phyloP scores from a whole-genome alignment of 2,329 filamentous ascomycete species.

The Curvularia sp. region DNA sequence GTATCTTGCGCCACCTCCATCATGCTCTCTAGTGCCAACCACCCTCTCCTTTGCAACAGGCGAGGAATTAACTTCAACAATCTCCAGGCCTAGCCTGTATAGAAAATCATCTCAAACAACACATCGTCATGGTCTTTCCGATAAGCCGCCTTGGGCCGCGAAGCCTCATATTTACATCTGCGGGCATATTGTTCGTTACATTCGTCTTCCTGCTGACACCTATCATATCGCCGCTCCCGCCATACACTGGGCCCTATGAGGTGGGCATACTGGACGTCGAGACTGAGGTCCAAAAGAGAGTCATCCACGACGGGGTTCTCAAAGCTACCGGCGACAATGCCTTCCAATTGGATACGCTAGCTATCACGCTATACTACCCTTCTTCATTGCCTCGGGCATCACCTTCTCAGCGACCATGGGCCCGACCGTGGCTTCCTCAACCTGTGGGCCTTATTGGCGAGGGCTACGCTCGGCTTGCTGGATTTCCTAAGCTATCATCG shows the following conservation, averaged over 20 bases:
- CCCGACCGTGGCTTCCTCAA: slow-evolving; percentile 55
- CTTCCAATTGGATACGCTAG: slow-evolving; percentile 55
- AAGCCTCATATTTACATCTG: slow-evolving; percentile 39
- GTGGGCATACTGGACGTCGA: slow-evolving; percentile 57
- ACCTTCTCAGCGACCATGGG: slow-evolving; percentile 38
- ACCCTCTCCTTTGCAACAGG: not conserved
- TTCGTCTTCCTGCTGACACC: slow-evolving; percentile 52
- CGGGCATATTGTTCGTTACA: slow-evolving; percentile 43
- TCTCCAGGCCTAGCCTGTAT: not conserved
- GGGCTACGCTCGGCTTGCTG: slow-evolving; percentile 55
- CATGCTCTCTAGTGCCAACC: not conserved
- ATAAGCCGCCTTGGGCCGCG: slow-evolving; percentile 34
- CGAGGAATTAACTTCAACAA: not conserved
- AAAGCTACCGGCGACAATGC: slow-evolving; percentile 51
- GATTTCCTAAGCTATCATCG: slow-evolving; percentile 41
- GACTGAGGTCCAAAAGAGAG: slow-evolving; percentile 46
- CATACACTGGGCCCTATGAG: slow-evolving; percentile 53
- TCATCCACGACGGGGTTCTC: slow-evolving; percentile 48
- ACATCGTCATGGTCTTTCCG: slow-evolving; percentile 32
- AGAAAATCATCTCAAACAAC: not conserved
- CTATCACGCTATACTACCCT: slow-evolving; percentile 58
- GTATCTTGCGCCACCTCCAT: slow-evolving; percentile 2
- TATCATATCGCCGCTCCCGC: slow-evolving; percentile 52
- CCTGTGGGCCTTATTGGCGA: slow-evolving; percentile 54
- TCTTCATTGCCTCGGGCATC: slow-evolving; percentile 37